Conservation (phyloP, 768 basidiomycete species). For the Sarcomyxa edulis region DNA sequence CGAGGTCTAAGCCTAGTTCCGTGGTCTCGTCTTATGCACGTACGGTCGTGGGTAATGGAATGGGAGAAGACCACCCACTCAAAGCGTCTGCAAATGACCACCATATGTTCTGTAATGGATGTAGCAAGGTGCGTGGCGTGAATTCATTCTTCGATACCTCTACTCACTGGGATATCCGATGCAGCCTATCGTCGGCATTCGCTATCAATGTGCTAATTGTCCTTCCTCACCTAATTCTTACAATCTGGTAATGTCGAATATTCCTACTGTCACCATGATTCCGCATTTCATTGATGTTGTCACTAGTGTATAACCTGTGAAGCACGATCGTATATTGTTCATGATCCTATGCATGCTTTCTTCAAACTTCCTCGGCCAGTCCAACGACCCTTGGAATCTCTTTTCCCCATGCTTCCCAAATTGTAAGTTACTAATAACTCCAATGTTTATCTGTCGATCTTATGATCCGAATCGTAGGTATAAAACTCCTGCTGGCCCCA, state of each 20-base stretch:
- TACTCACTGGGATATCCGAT: constrained; percentile 1
- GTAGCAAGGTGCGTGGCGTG: constrained; percentile 41
- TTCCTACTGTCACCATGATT: constrained; percentile 1
- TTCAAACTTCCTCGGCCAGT: constrained; percentile 84
- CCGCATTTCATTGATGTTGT: constrained; percentile 2
- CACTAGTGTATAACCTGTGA: constrained; percentile 73
- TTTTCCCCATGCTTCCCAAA: constrained; percentile 61
- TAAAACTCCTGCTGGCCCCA: constrained; percentile 54
- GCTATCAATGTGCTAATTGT: constrained; percentile 91
- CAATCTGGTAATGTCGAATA: constrained; percentile 58
- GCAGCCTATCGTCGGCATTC: constrained; percentile 68
- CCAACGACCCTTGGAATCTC: constrained; percentile 38
- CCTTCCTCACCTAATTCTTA: constrained; percentile 66
- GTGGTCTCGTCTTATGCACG: constrained; percentile 60
- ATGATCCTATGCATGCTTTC: constrained; percentile 84
- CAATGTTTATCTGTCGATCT: not conserved
- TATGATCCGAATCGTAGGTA: constrained; percentile 41
- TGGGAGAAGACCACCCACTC: constrained; percentile 23
- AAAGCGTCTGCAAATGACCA: constrained; percentile 43
- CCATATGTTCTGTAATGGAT: constrained; percentile 54
- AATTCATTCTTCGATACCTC: not conserved
- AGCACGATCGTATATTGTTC: constrained; percentile 65
- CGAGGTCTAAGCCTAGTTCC: constrained; percentile 50
- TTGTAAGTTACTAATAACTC: constrained; percentile 49
- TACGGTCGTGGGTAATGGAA: constrained; percentile 56